phyloP scores from a whole-genome alignment of 2,329 filamentous ascomycete species.

The Colletotrichum sp. region DNA sequence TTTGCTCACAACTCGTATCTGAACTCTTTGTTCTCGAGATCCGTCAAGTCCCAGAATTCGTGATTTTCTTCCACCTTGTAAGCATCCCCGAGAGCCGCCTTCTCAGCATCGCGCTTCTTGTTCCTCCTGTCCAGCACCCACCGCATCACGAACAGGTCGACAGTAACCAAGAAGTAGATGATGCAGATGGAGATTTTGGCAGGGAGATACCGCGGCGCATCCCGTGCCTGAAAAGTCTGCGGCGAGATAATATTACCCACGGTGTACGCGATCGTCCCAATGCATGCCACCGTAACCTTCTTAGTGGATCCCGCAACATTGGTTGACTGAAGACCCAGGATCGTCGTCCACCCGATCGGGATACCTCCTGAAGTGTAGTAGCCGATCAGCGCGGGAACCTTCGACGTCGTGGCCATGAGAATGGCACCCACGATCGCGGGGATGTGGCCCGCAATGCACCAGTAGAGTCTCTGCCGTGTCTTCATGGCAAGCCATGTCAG shows the following conservation, averaged over 20 bases:
- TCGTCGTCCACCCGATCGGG: slow-evolving; percentile 53
- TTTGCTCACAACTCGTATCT: not conserved
- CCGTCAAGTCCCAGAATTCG: slow-evolving; percentile 67
- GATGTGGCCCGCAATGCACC: slow-evolving; percentile 25
- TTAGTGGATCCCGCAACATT: slow-evolving; percentile 47
- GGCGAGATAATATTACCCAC: slow-evolving; percentile 61
- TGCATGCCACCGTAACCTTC: slow-evolving; percentile 63
- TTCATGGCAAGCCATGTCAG: slow-evolving; percentile 24
- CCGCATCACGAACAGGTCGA: slow-evolving; percentile 42
- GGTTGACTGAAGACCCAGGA: slow-evolving; percentile 24
- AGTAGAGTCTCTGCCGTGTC: slow-evolving; percentile 40
- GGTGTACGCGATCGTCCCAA: slow-evolving; percentile 63
- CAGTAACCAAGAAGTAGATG: slow-evolving; percentile 58
- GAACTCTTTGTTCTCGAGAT: slow-evolving; percentile 72
- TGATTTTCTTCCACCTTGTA: slow-evolving; percentile 52
- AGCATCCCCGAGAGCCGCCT: slow-evolving; percentile 56
- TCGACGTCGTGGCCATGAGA: slow-evolving; percentile 29
- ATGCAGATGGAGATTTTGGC: slow-evolving; percentile 61
- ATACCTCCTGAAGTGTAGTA: slow-evolving; percentile 70
- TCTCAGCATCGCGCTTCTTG: slow-evolving; percentile 24
- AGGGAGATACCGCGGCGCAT: slow-evolving; percentile 57
- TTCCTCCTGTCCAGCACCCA: slow-evolving; percentile 40
- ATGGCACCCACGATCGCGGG: slow-evolving; percentile 38
- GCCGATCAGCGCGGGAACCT: slow-evolving; percentile 63
- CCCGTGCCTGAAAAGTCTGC: slow-evolving; percentile 55